Conservation (phyloP, 225 moss, liverwort and hornwort genomes). For the Bryum argenteum region DNA sequence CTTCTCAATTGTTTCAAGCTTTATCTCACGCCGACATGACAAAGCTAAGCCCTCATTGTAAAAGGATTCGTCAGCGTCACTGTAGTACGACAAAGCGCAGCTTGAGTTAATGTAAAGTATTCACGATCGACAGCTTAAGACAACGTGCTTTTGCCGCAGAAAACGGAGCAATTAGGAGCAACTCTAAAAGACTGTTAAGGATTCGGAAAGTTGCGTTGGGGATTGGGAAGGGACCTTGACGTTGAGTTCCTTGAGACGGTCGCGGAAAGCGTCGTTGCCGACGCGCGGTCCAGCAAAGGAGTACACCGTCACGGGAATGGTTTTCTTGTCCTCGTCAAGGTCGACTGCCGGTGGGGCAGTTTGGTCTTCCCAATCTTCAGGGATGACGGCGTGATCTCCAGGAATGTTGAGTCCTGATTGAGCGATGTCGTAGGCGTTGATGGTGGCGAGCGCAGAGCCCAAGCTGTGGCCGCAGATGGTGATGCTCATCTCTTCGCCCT, state of each 20-base stretch:
- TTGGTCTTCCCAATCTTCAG: slow-evolving; percentile 44
- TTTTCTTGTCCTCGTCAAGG: not conserved
- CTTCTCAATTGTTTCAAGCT: too few species aligned
- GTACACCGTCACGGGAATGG: slow-evolving; percentile 60
- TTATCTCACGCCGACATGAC: too few species aligned
- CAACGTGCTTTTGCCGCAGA: too few species aligned
- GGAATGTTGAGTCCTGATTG: slow-evolving; percentile 44
- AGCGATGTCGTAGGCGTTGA: slow-evolving; percentile 42
- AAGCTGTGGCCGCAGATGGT: slow-evolving; percentile 40
- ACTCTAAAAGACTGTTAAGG: too few species aligned
- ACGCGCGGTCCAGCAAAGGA: slow-evolving; percentile 76
- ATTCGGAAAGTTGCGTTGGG: not conserved
- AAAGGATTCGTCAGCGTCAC: too few species aligned
- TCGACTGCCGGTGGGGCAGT: not conserved
- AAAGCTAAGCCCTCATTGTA: too few species aligned
- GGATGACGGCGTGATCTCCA: slow-evolving; percentile 26
- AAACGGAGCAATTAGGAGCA: too few species aligned
- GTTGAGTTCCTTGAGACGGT: slow-evolving; percentile 50
- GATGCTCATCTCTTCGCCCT: slow-evolving; percentile 49
- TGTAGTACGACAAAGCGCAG: too few species aligned
- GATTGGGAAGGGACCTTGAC: slow-evolving; percentile 35
- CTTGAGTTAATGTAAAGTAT: too few species aligned
- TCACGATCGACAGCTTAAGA: too few species aligned
- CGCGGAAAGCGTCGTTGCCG: slow-evolving; percentile 69
- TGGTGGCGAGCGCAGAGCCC: slow-evolving; percentile 36